Base-by-base conservation (phyloP, 805 yeast genomes). In the Pichia pseudocactophila region DNA sequence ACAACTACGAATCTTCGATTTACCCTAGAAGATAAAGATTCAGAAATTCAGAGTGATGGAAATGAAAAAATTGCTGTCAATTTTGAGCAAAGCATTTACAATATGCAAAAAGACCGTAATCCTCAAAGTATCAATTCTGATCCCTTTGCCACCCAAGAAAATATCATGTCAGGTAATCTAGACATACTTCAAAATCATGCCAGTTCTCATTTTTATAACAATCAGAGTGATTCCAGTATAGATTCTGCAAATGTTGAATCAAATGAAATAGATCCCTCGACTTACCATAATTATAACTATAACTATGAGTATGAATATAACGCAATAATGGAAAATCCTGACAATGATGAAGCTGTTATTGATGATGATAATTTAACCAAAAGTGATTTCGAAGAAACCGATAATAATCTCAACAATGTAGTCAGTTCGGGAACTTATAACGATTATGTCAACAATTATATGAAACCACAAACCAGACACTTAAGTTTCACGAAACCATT, bases 401-500 rank as follows among this genome's bases (percentile, higher is more conserved):
- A 42, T 15, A 13, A 33, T 31, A 19, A 42, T 30, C 30, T 16
- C 17, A 27, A 28, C 25, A 22, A 22, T 8, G 8, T 22, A 8
- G 25, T 8, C 5, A 8, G 8, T 22, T 22, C 15, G 6, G 31
- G 31, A 4, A 7, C 31, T 12, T 28, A 28, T 28, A 28, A 28
- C 11, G 31, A 28, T 6, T 28, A 28, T 30, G 39, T 37, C 12
- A 19, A 42, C 19, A 34, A 37, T 34, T 18, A 32, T 11, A 12
- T 36, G 10, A 36, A 36, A n/a, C 26, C 39, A 19, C 18, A 12
- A 17, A 16, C 46, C 8, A 39, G 46, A 30, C 46, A 44, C 18
- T 40, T 52, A 19, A 50, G 51, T 30, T 44, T 53, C 16, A 34
- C 50, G 9, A 35, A 40, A 18, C 41, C 47, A 10, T 12, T 41